Conservation (phyloP, 2,329 filamentous ascomycete genomes). For the Parascedosporium putredinis region DNA sequence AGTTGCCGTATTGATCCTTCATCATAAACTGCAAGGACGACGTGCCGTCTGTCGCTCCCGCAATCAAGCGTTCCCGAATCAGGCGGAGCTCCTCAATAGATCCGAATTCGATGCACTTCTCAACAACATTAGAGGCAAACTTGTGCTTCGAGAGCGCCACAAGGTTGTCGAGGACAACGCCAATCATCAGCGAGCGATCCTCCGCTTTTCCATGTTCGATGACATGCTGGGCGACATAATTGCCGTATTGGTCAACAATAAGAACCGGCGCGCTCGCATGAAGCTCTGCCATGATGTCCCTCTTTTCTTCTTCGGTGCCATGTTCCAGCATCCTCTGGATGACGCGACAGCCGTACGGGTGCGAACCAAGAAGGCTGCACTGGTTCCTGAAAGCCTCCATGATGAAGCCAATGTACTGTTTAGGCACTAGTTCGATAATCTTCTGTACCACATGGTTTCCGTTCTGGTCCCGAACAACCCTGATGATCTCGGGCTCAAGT, state of each 20-base stretch:
- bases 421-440: constrained; percentile 71
- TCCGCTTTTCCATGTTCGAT: constrained; percentile 66
- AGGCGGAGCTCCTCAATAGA: constrained; percentile 54
- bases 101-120: constrained; percentile 70
- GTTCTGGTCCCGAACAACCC: constrained; percentile 75
- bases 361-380: constrained; percentile 62
- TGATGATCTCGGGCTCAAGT: constrained; percentile 63
- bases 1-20: constrained; percentile 89
- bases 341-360: constrained; percentile 84
- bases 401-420: constrained; percentile 73
- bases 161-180: constrained; percentile 60
- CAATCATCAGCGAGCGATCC: constrained; percentile 64
- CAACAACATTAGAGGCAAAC: constrained; percentile 93
- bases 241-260: constrained; percentile 82
- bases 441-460: constrained; percentile 97
- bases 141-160: constrained; percentile 83
- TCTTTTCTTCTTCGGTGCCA: constrained; percentile 61
- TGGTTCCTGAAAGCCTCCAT: constrained; percentile 69
- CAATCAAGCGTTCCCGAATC: constrained; percentile 52
- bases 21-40: constrained; percentile 67
- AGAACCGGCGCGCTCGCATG: constrained; percentile 61
- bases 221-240: constrained; percentile 92
- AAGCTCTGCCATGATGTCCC: constrained; percentile 66
- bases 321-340: constrained; percentile 86
- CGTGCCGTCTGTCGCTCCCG: constrained; percentile 41